phyloP scores from a whole-genome alignment of 306 rosid species.

The Dicorynia guianensis region DNA sequence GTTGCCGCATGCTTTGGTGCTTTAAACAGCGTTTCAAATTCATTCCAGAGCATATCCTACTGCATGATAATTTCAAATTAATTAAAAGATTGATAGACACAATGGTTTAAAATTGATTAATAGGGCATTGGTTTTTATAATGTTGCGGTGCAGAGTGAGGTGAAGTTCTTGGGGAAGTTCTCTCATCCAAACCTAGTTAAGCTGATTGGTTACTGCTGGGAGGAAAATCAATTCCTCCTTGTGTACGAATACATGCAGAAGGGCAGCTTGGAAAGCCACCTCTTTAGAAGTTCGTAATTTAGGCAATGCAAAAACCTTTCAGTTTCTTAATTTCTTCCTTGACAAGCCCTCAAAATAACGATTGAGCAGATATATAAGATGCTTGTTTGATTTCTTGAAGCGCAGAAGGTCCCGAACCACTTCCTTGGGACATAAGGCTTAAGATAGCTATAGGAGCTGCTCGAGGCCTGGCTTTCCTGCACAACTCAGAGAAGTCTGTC shows the following conservation, averaged over 20 bases:
- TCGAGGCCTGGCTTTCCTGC: conserved; percentile 68
- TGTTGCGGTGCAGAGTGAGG: conserved; percentile 67
- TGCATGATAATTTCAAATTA: neutral
- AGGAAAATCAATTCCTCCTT: conserved; percentile 66
- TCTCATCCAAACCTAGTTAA: conserved; percentile 82
- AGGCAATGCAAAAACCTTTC: no score
- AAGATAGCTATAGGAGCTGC: conserved; percentile 92
- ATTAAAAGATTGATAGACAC: no score
- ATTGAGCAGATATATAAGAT: neutral
- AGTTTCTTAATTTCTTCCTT: no score
- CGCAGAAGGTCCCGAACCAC: conserved; percentile 69
- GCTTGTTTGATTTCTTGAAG: neutral
- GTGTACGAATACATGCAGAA: conserved; percentile 77
- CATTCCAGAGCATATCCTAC: neutral
- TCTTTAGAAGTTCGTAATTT: conserved; percentile 69
- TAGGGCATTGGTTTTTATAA: neutral
- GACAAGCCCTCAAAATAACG: no score
- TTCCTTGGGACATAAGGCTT: conserved; percentile 69
- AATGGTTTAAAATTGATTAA: neutral
- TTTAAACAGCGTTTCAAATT: neutral
- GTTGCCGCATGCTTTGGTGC: neutral
- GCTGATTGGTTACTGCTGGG: conserved; percentile 81
- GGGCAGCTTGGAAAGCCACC: conserved; percentile 90
- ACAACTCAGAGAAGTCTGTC: conserved; percentile 66
- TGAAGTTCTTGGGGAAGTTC: conserved; percentile 78